A percentile compares a stretch with the other conserved stretches of the same genome.
Evolutionary conservation across 1,284 basidiomycete species (phyloP).

Genomic region (Boletus semigastroideus): DNA sequence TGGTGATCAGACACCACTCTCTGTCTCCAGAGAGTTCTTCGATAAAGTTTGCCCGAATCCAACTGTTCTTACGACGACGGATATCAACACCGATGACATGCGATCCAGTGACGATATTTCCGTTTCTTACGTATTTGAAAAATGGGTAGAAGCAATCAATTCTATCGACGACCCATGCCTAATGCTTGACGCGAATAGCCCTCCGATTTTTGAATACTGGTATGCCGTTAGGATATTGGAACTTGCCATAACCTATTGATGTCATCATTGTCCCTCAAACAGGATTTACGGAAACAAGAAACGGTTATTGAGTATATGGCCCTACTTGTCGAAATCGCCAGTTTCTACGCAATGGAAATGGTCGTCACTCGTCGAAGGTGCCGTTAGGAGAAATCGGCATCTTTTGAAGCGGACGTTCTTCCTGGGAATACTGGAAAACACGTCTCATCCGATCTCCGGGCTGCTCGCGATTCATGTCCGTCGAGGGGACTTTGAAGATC

Average conservation of each 20-base stretch:
- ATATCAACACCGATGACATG: constrained; percentile 30
- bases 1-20: constrained; percentile 34
- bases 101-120: constrained; percentile 23
- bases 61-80: constrained; percentile 27
- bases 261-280: not conserved
- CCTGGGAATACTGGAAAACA: not conserved
- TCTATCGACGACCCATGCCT: constrained; percentile 37
- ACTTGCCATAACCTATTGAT: constrained; percentile 1
- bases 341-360: constrained; percentile 39
- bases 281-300: constrained; percentile 38
- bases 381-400: too few species aligned
- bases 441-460: constrained; percentile 31
- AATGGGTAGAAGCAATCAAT: constrained; percentile 36
- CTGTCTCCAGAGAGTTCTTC: constrained; percentile 38
- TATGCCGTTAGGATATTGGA: constrained; percentile 11
- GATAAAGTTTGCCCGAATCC: constrained; percentile 39
- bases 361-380: constrained; percentile 38
- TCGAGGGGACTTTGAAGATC: constrained; percentile 56
- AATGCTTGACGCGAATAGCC: constrained; percentile 26
- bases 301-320: constrained; percentile 38
- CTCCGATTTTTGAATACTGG: constrained; percentile 35
- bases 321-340: constrained; percentile 37
- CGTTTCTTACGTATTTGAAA: constrained; percentile 30
- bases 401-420: not conserved
- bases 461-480: constrained; percentile 60